Base-by-base conservation (phyloP, 495 filamentous ascomycete species). In the Terfezia boudieri region DNA sequence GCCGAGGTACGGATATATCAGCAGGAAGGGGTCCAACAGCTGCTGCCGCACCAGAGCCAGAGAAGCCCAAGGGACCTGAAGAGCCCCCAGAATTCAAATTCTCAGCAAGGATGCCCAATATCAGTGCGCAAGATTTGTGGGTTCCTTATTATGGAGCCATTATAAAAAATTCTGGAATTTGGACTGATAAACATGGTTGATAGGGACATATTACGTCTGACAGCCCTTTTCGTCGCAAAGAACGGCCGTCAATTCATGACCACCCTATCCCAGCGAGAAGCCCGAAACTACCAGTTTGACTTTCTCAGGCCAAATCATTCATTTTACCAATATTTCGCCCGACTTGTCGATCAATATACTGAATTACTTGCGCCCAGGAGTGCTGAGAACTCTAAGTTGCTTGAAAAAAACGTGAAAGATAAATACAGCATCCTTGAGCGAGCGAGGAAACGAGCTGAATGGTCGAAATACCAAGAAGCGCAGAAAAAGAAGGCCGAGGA, bases 31-130 rank as follows among this genome's bases (percentile, higher is more conserved):
- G 1, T 16, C 11, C 49, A 20, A 26, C 11, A 12, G 49, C 49
- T 12, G 67, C 70, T 26, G 50, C 41, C 23, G 70, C 68, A 22
- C 79, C 76, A 26, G 84, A 90, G 63, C 70, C 73, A 36, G 77
- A 80, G 64, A 70, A 71, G 23, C 74, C 76, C 55, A 81, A 82
- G 64, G 90, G 89, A 49, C 92, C 90, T 14, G 75, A 77, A 23
- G 79, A 86, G 63, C 92, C 90, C n/a, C 76, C 86, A 36, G 78
- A 86, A 60, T 96, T 93, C 64, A 76, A 84, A 60, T 98, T 96
- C 70, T 93, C 84, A 51, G 89, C 90, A 56, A 81, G 88, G 63
- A 95, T 96, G 87, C 90, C 90, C 57, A 94, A 84, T 61, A 94
- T 96, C 70, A 88, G 77, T 70, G 85, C 92, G 57, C 81, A 90